Base-by-base conservation (phyloP, 2,329 filamentous ascomycete genomes). In the Epichloe sylvatica region DNA sequence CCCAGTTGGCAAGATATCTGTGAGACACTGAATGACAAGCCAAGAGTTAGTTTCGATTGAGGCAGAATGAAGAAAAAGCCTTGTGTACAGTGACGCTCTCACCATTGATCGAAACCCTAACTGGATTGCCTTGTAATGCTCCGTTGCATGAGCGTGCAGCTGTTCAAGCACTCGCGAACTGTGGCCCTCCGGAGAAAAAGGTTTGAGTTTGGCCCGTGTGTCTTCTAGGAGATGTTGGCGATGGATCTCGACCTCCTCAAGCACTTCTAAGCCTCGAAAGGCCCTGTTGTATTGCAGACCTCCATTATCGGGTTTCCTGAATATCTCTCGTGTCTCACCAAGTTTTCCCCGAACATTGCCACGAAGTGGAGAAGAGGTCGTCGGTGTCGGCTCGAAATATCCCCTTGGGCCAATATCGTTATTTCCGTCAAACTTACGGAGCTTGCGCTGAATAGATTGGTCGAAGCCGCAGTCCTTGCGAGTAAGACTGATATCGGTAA, bases 21-120 rank as follows among this genome's bases (percentile, higher is more conserved):
- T 23, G 3, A 51, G n/a, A 30, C 42, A 52, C 51, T 49, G 7
- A 12, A n/a, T n/a, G 17, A 30, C 3, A 17, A 21, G 39, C 19
- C 30, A 41, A 41, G 39, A 5, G 33, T 45, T 33, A 45, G 30
- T 4, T 7, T 30, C 8, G 15, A 34, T 8, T 6, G 19, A 37
- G 19, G 13, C n/a, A n/a, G 36, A 21, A 40, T 23, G n/a, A n/a
- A n/a, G 23, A 17, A 30, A 3, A 41, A 11, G 15, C 17, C 23
- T 17, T 15, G 30, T 11, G 30, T 11, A 30, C 9, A 30, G 30
- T 30, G 30, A 9, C 8, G 21, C 13, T 49, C 64, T 57, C 54
- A 68, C 66, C 36, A 53, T 58, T 25, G 56, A 58, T 34, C 66
- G 60, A 33, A 68, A 61, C 0, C 64, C 64, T 51, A 64, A 52